Base-by-base conservation (phyloP, 108 stramenopile genomes). In the Nitzschia sp. region DNA sequence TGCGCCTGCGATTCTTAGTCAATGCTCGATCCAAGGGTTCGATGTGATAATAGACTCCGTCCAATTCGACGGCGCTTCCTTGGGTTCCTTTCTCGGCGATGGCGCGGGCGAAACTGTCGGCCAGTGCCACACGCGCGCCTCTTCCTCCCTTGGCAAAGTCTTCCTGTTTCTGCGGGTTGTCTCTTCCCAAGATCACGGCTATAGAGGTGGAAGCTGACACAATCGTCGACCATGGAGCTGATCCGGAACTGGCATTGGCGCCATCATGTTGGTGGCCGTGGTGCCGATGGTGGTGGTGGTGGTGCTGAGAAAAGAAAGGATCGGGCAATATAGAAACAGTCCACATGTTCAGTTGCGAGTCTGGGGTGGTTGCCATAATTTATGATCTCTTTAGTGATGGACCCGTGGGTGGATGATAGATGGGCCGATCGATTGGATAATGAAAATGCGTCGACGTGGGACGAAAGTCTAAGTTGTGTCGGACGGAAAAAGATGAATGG, bases 1-100 rank as follows among this genome's bases (percentile, higher is more conserved):
- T 57, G 57, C 72, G 71, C 13, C 66, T 58, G 23, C 48, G 60
- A 22, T 23, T 41, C 26, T 57, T 58, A 19, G 66, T 67, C 22
- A 57, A 66, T 28, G 73, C 73, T 36, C 72, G 68, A 33, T 78
- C 85, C 66, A 85, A 65, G 25, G 80, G 77, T 53, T 80, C 74
- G 59, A 76, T 32, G 5, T 29, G 15, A 3, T 52, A 27, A 27
- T 11, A 6, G 3, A 30, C 5, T 17, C 29, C 29, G 4, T 63
- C 63, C 28, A 63, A 19, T 29, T 63, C 46, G 23, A 47, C 16
- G 28, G 55, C 55, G 29, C 23, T 54, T 16, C 31, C 34, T 1
- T 30, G 46, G 23, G 19, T 13, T 1, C 30, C 33, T 31, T 69
- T 1, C 22, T 54, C 11, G 6, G 58, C 34, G 23, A 35, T 25